Conservation (phyloP, 73 alveolate genomes). For the Effrenium voratum region DNA sequence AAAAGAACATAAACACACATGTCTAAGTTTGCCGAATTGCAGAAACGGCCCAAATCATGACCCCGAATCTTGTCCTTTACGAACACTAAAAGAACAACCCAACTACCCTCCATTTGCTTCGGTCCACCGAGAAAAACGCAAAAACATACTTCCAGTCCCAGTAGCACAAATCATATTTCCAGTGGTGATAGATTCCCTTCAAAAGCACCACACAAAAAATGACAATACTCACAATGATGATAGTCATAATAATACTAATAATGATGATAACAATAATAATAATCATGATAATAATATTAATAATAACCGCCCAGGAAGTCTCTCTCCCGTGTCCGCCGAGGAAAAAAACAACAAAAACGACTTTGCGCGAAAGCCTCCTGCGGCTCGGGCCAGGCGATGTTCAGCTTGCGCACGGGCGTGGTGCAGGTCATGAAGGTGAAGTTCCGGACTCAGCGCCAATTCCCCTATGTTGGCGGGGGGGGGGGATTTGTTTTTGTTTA, state of each 20-base stretch:
- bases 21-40: too few species aligned
- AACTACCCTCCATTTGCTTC: too few species aligned
- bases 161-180: not conserved
- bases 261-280: not conserved
- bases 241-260: not conserved
- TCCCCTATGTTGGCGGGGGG: too few species aligned
- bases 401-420: slow-evolving; percentile 91
- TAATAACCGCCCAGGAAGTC: not conserved
- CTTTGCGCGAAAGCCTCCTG: too few species aligned
- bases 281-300: too few species aligned
- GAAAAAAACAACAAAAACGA: too few species aligned
- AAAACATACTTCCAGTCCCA: not conserved
- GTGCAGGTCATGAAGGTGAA: slow-evolving; percentile 88
- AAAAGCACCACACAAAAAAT: not conserved
- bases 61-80: not conserved
- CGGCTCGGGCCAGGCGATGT: slow-evolving; percentile 91
- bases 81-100: not conserved
- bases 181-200: not conserved
- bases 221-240: not conserved
- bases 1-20: too few species aligned
- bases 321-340: too few species aligned
- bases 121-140: too few species aligned
- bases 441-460: slow-evolving; percentile 85
- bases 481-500: too few species aligned
- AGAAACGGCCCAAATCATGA: too few species aligned